Conservation (phyloP, 2,329 filamentous ascomycete genomes). For the Fusarium sp. region DNA sequence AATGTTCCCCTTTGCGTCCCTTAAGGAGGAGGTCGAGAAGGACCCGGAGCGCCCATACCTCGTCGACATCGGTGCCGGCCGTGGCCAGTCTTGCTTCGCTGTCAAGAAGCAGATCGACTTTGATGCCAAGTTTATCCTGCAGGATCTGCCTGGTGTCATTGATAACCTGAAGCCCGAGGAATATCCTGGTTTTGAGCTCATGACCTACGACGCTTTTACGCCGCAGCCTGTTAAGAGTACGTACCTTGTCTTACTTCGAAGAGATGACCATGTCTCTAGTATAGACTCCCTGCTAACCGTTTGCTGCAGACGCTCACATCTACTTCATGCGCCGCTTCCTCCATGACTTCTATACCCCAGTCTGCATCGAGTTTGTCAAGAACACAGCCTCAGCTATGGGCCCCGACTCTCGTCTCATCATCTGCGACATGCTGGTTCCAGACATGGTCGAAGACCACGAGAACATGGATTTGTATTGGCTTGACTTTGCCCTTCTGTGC, state of each 20-base stretch:
- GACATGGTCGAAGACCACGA: constrained; percentile 44
- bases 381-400: constrained; percentile 48
- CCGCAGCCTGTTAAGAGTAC: constrained; percentile 40
- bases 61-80: constrained; percentile 49
- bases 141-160: constrained; percentile 51
- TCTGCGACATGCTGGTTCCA: constrained; percentile 52
- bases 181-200: constrained; percentile 43
- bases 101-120: constrained; percentile 44
- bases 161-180: constrained; percentile 24
- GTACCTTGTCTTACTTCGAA: not conserved
- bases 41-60: constrained; percentile 47
- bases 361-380: constrained; percentile 47
- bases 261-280: no score
- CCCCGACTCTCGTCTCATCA: constrained; percentile 48
- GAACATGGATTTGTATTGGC: constrained; percentile 47
- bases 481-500: constrained; percentile 46
- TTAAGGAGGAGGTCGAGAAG: constrained; percentile 45
- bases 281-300: not conserved
- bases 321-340: constrained; percentile 50
- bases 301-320: constrained; percentile 45
- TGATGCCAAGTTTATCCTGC: constrained; percentile 46
- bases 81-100: constrained; percentile 47
- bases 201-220: constrained; percentile 38
- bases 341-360: constrained; percentile 48
- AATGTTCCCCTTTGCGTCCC: constrained; percentile 51